These are phyloP conservation scores for Sclerotiophoma versabilis DNA, from an alignment of 2,329 filamentous ascomycete species.

Conservation along the genomic window DNA sequence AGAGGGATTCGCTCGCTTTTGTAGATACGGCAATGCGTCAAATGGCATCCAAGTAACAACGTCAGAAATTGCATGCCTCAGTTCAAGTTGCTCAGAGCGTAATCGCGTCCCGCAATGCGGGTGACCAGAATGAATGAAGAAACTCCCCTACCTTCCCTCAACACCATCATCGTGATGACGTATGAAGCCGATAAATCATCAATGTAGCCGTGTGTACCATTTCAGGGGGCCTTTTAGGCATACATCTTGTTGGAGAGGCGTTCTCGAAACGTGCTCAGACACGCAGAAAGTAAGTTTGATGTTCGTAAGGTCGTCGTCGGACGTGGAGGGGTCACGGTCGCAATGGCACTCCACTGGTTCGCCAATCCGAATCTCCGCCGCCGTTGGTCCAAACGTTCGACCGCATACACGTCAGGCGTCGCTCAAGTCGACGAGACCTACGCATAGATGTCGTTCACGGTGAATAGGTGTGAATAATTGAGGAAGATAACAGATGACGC, in stretches of 20 bases:
- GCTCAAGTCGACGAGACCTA: slow-evolving; percentile 18
- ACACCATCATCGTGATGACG: slow-evolving; percentile 10
- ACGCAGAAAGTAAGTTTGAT: slow-evolving; percentile 10
- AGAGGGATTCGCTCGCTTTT: neutral
- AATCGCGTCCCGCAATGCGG: neutral
- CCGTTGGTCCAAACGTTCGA: slow-evolving; percentile 30
- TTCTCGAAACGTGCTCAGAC: neutral
- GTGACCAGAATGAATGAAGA: neutral
- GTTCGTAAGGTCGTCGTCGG: slow-evolving; percentile 15
- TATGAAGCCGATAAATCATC: neutral
- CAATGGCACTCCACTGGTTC: slow-evolving; percentile 16
- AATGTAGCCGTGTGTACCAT: neutral
- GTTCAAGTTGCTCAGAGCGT: no score
- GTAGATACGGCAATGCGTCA: neutral
- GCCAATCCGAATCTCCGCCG: slow-evolving; percentile 12
- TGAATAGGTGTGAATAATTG: neutral
- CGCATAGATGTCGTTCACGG: slow-evolving; percentile 5
- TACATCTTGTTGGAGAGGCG: neutral
- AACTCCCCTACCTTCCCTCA: neutral
- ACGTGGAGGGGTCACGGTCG: slow-evolving; percentile 20
- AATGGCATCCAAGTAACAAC: neutral
- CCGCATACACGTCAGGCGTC: slow-evolving; percentile 30
- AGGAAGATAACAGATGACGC: neutral
- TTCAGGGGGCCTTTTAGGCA: neutral
- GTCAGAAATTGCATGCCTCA: neutral